These are phyloP conservation scores for Beauveria sp. DNA, from an alignment of 2,329 filamentous ascomycete genomes.

Conservation along the genomic window DNA sequence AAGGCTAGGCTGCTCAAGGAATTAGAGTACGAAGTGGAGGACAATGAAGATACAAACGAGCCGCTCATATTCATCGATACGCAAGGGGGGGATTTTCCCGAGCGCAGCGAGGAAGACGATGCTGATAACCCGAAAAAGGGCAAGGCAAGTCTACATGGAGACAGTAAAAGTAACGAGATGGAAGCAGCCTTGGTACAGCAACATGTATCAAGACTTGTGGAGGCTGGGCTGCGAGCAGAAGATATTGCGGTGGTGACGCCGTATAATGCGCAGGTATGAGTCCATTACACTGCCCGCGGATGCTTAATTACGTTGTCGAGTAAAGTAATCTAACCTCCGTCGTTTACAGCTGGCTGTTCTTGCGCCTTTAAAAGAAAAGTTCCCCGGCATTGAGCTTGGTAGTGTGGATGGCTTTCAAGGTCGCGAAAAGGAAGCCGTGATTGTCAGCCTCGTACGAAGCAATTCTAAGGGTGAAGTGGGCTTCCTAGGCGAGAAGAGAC, in stretches of 20 bases:
- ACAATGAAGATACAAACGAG: conserved; percentile 79
- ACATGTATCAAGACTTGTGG: conserved; percentile 70
- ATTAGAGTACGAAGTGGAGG: conserved; percentile 67
- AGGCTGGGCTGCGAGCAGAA: conserved; percentile 68
- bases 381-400: conserved; percentile 83
- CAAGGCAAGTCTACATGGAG: conserved; percentile 37
- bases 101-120: conserved; percentile 69
- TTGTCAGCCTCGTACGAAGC: conserved; percentile 89
- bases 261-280: conserved; percentile 78
- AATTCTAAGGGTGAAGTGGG: conserved; percentile 83
- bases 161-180: conserved; percentile 85
- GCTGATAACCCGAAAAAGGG: conserved; percentile 36
- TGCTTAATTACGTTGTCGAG: conserved; percentile 12
- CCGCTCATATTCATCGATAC: conserved; percentile 93
- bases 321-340: not conserved
- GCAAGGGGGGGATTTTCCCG: conserved; percentile 85
- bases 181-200: conserved; percentile 73
- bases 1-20: conserved; percentile 67
- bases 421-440: conserved; percentile 89
- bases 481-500: conserved; percentile 83
- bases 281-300: not conserved
- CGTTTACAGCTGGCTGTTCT: conserved; percentile 61
- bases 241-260: conserved; percentile 93
- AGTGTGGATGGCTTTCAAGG: conserved; percentile 97
- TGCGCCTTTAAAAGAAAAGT: conserved; percentile 71